Evolutionary conservation across 805 yeast species (phyloP), one percentile per base, ranked within the genome.

Genomic region (Grigorovia humatica): DNA sequence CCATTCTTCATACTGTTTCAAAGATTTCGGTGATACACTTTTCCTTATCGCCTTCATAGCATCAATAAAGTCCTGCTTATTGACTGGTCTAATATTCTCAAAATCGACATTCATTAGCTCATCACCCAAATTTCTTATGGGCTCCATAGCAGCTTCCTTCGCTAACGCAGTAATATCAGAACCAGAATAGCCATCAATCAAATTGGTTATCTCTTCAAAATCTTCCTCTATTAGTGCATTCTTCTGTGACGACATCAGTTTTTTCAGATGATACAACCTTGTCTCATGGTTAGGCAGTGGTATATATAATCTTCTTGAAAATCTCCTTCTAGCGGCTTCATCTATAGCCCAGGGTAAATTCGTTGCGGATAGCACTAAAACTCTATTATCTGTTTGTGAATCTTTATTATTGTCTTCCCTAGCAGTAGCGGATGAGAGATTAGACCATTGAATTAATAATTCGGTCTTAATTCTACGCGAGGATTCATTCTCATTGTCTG

Each of bases 71-170:
- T 91, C 99, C n/a, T 74, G 73, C 46, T 85, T 70, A 46, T 75
- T 73, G 48, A 91, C 81, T 0, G 95, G 85, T 53, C 98, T 74
- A 54, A 91, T 88, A 50, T 81, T 83, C 51, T 84, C 88, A 46
- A 88, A 83, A 9, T 88, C 74, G 0, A 80, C 79, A 42, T 74
- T 70, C 57, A 91, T 72, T 52, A 93, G 73, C 50, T 84, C 81
- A 52, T 91, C 98, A 5, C 98, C 98, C 38, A 93, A 71, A 32
- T 88, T 83, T 56, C 99, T 74, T 46, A 93, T 74, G 0, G 99
- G 98, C 2, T 96, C 96, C 97, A 91, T 91, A 1, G 98, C 99
- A 2, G 97, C 95, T 63, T 91, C 99, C 68, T 93, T 93, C 2
- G 98, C 96, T 55, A 91, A 71, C 1, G 97, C 95, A 0, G 98